Evolutionary conservation across 2,329 filamentous ascomycete genomes (phyloP), one percentile per base, ranked within the genome.

Genomic region (Pseudohalonectria lignicola): DNA sequence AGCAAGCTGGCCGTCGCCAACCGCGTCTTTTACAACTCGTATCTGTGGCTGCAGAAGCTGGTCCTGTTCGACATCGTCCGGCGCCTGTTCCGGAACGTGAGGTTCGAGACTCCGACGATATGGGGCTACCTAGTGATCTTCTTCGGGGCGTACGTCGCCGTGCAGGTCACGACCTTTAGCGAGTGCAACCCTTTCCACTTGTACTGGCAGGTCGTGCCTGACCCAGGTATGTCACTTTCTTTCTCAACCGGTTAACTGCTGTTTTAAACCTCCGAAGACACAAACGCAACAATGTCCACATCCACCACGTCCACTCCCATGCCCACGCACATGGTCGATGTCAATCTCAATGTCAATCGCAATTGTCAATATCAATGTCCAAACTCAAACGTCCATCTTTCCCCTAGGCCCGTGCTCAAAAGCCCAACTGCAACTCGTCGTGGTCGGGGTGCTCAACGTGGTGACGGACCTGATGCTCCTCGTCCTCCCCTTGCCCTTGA

Each of bases 381-480:
- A 28, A 8, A 23, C 23, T 6, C 23, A 25, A 19, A 20, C 13
- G 9, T 15, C 32, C 12, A 15, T 18, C 3, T 15, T 2, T n/a
- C n/a, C n/a, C n/a, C 2, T 17, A 36, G 34, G 34, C 12, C 17
- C 21, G 13, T 37, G 36, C 29, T 28, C 30, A 6, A 9, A 23
- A 9, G 36, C 29, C 15, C 28, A 32, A 15, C 8, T 31, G 28
- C 28, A 37, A 15, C 36, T 37, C 9, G 15, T 37, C 13, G 36
- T 31, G n/a, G 28, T 23, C 15, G 36, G 28, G 19, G 18, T 31
- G 3, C 20, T 18, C 15, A 62, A 61, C 41, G 60, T 62, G 28
- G 43, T 47, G 7, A 59, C 57, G 13, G 60, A 64, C 31, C 45
- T 61, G 15, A 45, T 49, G 5, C 54, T 64, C 19, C 57, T 63